Percentiles rank a stretch among this genome's conserved stretches.
These are phyloP conservation scores for Microcos paniculata DNA, from an alignment of 345 rosid genomes.

Conservation along the genomic window DNA sequence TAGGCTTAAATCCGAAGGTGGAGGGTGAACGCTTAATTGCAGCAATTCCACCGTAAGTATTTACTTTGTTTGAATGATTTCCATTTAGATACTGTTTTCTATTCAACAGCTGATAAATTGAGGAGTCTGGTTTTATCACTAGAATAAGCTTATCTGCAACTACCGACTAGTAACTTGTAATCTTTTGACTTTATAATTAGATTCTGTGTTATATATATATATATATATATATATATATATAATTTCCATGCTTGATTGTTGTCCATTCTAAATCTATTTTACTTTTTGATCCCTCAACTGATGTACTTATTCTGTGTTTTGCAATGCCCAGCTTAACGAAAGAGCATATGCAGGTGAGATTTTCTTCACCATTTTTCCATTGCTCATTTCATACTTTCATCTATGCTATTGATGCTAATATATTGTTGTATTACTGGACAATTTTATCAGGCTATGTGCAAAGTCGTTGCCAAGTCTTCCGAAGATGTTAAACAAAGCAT, in stretches of 20 bases:
- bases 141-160: background rate
- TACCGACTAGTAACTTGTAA: background rate
- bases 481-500: slow-evolving; percentile 94
- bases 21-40: slow-evolving; percentile 88
- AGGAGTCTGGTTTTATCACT: background rate
- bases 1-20: slow-evolving; percentile 80
- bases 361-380: background rate
- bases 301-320: slow-evolving; percentile 14
- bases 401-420: background rate
- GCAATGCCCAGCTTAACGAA: slow-evolving; percentile 70
- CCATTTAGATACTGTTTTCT: background rate
- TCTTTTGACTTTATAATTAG: background rate
- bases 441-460: slow-evolving; percentile 69
- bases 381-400: background rate
- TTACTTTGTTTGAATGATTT: slow-evolving; percentile 7
- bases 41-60: slow-evolving; percentile 74
- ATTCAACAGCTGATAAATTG: background rate
- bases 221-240: too few species aligned
- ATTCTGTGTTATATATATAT: background rate
- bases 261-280: background rate
- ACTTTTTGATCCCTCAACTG: slow-evolving; percentile 12
- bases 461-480: slow-evolving; percentile 80
- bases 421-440: background rate
- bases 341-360: slow-evolving; percentile 79
- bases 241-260: background rate